Base-by-base conservation (phyloP, 352 stramenopile genomes). In the Pythium folliculosum region DNA sequence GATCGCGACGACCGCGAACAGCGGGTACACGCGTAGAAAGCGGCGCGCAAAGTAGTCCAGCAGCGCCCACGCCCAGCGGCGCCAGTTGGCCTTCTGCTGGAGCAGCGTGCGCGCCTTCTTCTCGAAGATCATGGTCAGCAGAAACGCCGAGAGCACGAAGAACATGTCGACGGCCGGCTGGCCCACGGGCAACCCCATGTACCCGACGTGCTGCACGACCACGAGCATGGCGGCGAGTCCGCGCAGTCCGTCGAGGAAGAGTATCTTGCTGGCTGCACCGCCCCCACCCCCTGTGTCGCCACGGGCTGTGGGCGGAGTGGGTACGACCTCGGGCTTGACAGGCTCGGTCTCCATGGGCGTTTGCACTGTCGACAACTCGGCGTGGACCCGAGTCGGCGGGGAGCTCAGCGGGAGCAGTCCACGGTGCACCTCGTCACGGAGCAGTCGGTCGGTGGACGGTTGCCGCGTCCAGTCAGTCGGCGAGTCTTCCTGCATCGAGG, bases 51-150 rank as follows among this genome's bases (percentile, higher is more conserved):
- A 77, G 57, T 87, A 87, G 60, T 87, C 76, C n/a, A 61, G 7
- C 0, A 87, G 47, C 12, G 64, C 65, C 35, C 70, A 77, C 1
- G n/a, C 3, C 78, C 78, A 87, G 49, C 74, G 70, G 14, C 66
- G 55, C 7, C 60, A 16, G 1, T 58, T 52, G 0, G 78, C 78
- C 0, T 68, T 58, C 13, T 73, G 67, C 25, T 65, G 54, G 3
- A 78, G 25, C 60, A 84, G 65, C 17, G 63, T 48, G 25, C 72
- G 67, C 35, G 61, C 71, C 62, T 82, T 87, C 57, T 73, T 76
- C 63, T 82, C 81, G 49, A 83, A 79, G n/a, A 84, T 73, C 73
- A 79, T 80, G 51, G 76, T 86, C 5, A 86, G 69, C 22, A 86
- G 59, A 47, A 82, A 86, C 22, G 75, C 76, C 30, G 78, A 87